Percentiles rank a stretch among this genome's conserved stretches.
Evolutionary conservation across 257 asterid species (phyloP).

Genomic region (Solanum tacnaense): DNA sequence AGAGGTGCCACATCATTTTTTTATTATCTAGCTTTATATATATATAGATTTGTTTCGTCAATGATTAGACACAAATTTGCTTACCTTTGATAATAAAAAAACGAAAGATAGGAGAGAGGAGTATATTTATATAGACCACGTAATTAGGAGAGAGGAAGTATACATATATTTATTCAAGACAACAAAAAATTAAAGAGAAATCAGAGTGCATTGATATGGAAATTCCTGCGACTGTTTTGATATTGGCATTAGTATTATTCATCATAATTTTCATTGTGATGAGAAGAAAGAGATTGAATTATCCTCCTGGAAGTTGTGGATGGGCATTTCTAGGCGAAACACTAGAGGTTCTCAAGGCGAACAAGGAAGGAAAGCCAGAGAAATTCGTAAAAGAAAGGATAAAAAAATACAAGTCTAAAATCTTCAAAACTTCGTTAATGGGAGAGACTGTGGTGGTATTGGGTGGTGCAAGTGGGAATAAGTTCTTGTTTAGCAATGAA

Average conservation of each 20-base stretch:
- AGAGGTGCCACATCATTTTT: too few relatives aligned
- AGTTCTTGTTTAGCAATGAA: slow-evolving; percentile 21
- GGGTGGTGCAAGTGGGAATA: slow-evolving; percentile 20
- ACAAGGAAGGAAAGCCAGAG: neutral
- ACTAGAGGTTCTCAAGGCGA: neutral
- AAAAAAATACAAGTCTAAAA: slow-evolving; percentile 8
- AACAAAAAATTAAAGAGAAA: too few relatives aligned
- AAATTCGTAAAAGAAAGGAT: slow-evolving; percentile 12
- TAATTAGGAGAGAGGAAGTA: too few relatives aligned
- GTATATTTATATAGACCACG: too few relatives aligned
- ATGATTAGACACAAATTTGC: too few relatives aligned
- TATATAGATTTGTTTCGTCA: too few relatives aligned
- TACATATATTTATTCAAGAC: too few relatives aligned
- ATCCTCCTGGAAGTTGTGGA: slow-evolving; percentile 5
- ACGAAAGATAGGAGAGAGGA: too few relatives aligned
- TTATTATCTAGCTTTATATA: too few relatives aligned
- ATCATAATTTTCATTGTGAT: neutral
- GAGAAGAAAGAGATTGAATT: neutral
- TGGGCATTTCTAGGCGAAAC: slow-evolving; percentile 13
- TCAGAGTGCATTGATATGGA: neutral
- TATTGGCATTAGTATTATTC: neutral
- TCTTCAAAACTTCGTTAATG: slow-evolving; percentile 23
- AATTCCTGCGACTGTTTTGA: neutral
- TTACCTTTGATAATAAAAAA: too few relatives aligned
- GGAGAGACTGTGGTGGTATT: slow-evolving; percentile 16